These are phyloP conservation scores for Daldinia eschscholtzii DNA, from an alignment of 2,329 filamentous ascomycete species.

Conservation along the genomic window DNA sequence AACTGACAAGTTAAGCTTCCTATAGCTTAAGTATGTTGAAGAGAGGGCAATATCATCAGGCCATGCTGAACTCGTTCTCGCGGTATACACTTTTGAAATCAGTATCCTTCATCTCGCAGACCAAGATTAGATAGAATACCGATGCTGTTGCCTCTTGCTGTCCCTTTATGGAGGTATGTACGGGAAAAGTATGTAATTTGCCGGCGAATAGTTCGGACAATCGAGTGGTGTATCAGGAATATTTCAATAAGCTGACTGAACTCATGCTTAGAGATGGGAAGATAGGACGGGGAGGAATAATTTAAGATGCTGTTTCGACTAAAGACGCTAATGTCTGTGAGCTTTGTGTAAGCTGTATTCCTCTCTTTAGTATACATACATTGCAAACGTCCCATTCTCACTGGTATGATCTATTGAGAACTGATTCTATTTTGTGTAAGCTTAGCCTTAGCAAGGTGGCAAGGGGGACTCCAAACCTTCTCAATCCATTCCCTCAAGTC, in stretches of 20 bases:
- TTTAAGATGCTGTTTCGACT: not conserved
- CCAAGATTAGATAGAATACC: not conserved
- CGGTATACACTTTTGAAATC: conserved; percentile 21
- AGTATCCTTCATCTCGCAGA: not conserved
- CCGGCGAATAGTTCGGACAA: conserved; percentile 24
- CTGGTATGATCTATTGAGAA: not conserved
- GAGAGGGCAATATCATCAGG: conserved; percentile 28
- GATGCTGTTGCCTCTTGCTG: not conserved
- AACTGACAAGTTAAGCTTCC: conserved; percentile 19
- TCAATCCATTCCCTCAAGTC: conserved; percentile 19
- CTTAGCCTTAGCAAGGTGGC: not conserved
- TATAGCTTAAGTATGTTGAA: conserved; percentile 23
- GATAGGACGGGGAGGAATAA: conserved; percentile 14
- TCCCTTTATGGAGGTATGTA: not conserved
- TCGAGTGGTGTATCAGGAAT: conserved; percentile 24
- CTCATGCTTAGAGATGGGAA: conserved; percentile 15
- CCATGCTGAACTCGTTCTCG: conserved; percentile 26
- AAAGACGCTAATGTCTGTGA: conserved; percentile 23
- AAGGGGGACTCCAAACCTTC: conserved; percentile 9
- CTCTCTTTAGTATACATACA: conserved; percentile 18
- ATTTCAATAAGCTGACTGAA: conserved; percentile 17
- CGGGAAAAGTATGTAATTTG: conserved; percentile 24
- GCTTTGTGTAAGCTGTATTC: not conserved
- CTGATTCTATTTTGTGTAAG: conserved; percentile 21
- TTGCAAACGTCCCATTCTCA: conserved; percentile 17